Base-by-base conservation (phyloP, 2,329 filamentous ascomycete genomes). In the Nothopassalora personata region DNA sequence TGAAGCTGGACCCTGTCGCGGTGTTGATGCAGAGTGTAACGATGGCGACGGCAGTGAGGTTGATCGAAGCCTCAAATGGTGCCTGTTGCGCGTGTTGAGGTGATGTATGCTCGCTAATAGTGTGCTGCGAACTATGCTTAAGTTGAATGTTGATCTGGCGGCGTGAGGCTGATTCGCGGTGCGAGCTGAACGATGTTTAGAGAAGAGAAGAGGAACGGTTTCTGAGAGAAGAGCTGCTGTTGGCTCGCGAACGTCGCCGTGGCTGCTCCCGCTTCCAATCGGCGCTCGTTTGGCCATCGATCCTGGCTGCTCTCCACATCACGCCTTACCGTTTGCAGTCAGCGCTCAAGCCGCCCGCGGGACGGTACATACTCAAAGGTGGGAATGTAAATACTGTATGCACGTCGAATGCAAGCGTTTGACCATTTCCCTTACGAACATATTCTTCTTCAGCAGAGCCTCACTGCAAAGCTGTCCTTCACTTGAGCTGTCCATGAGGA, bases 21-120 rank as follows among this genome's bases (percentile, higher is more conserved):
- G 49, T 10, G 51, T 34, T 19, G 51, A 47, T 51, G 57, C 33
- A 51, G 31, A 45, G 57, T 55, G n/a, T 19, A 30, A 51, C 30
- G 49, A 51, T 34, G 31, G 57, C 57, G 57, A 52, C 56, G 51
- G 13, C 46, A 51, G 28, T 30, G 52, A 55, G 52, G 57, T 55
- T 34, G 53, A 51, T 55, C 31, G 31, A 34, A 8, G 31, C 8
- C 4, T 34, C 23, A 52, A 5, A 19, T 28, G 46, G 11, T 49
- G 10, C 10, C 46, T 31, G 51, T 30, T 31, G 45, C n/a, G 43
- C 43, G 43, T 31, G 47, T 10, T 30, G 51, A 23, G 15, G 46
- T 49, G 46, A 34, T 57, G 54, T 36, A 52, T 33, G 47, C 3
- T 18, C 10, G 45, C 49, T 31, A 50, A 57, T 31, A 27, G 27